Conservation (phyloP, 176 grass and related monocot species). For the Ensete glaucum region DNA sequence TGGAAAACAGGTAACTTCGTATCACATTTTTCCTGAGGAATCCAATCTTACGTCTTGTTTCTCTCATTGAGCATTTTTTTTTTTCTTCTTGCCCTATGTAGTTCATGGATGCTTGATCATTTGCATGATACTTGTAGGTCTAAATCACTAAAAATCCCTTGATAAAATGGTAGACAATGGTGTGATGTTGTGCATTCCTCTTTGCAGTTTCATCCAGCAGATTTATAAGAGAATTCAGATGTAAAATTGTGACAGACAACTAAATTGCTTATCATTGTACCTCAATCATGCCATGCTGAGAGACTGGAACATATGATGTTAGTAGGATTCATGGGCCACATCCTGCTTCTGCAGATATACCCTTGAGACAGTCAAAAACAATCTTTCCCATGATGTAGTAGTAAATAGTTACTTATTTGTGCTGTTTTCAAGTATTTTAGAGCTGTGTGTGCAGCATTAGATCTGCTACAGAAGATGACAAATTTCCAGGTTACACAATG, state of each 20-base stretch:
- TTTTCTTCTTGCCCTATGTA: too few relatives aligned
- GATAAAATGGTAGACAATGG: too few relatives aligned
- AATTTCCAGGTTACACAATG: neutral
- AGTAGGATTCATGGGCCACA: neutral
- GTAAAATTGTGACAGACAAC: too few relatives aligned
- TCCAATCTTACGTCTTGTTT: neutral
- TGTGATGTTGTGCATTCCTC: neutral
- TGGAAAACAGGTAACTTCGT: constrained; percentile 38
- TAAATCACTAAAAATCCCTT: too few relatives aligned
- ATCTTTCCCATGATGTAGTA: neutral
- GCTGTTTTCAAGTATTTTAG: neutral
- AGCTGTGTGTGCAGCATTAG: neutral
- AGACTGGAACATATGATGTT: neutral
- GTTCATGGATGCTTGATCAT: too few relatives aligned
- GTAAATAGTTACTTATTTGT: neutral
- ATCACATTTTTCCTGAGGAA: neutral
- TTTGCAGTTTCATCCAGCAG: neutral
- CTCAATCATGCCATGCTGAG: neutral
- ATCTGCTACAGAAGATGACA: neutral
- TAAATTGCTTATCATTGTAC: neutral
- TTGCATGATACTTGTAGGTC: too few relatives aligned
- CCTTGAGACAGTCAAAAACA: neutral
- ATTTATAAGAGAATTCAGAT: neutral
- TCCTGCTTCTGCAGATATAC: neutral
- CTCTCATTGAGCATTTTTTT: too few relatives aligned